Percentiles rank a stretch among this genome's conserved stretches.
Conservation (phyloP, 805 yeast species). For the Middelhovenomyces tepae region DNA sequence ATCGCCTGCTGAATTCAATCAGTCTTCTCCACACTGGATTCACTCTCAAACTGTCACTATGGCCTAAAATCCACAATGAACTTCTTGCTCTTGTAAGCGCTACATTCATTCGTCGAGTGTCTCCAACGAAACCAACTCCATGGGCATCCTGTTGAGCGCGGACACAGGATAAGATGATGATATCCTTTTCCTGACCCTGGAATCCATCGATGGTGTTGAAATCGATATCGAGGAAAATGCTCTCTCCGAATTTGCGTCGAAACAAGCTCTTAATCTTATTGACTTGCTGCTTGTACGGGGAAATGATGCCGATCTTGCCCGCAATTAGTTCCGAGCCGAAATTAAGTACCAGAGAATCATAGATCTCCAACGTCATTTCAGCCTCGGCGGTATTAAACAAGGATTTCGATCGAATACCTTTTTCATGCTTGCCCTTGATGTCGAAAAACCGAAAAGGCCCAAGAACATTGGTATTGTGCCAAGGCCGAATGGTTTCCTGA, state of each 20-base stretch:
- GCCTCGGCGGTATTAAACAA: conserved; percentile 67
- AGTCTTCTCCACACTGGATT: conserved; percentile 70
- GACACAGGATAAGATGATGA: conserved; percentile 90
- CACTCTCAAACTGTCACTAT: conserved; percentile 50
- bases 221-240: conserved; percentile 59
- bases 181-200: conserved; percentile 96
- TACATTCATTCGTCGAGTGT: conserved; percentile 92
- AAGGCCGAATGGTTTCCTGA: conserved; percentile 48
- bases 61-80: conserved; percentile 88
- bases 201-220: conserved; percentile 97
- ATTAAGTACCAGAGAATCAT: conserved; percentile 39
- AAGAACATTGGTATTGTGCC: conserved; percentile 57
- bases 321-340: conserved; percentile 38
- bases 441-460: conserved; percentile 77
- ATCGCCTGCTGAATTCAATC: conserved; percentile 28
- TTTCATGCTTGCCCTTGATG: conserved; percentile 54
- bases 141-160: conserved; percentile 56
- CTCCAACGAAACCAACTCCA: conserved; percentile 82
- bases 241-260: conserved; percentile 48
- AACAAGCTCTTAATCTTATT: conserved; percentile 49
- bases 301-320: conserved; percentile 79
- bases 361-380: conserved; percentile 57
- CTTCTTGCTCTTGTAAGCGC: conserved; percentile 90
- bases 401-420: conserved; percentile 58
- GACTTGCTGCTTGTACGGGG: conserved; percentile 92